Evolutionary conservation across 2,329 filamentous ascomycete genomes (phyloP).

Genomic region (Botrytis fragariae): DNA sequence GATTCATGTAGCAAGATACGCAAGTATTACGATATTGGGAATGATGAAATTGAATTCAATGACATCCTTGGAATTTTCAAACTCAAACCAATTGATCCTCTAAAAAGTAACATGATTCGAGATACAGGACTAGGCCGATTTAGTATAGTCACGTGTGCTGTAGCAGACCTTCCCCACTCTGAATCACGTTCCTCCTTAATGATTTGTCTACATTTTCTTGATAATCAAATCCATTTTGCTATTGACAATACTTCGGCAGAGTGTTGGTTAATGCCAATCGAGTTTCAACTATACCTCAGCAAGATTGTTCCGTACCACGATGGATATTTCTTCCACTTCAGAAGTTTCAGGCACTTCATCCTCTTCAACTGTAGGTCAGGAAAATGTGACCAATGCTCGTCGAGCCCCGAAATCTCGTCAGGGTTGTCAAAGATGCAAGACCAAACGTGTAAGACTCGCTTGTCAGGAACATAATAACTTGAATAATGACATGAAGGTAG

Average conservation of each 20-base stretch:
- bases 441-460: constrained; percentile 30
- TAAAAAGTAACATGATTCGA: neutral
- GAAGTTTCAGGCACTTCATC: neutral
- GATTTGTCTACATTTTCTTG: neutral
- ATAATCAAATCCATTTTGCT: neutral
- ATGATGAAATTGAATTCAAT: neutral
- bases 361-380: neutral
- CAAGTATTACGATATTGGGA: neutral
- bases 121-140: neutral
- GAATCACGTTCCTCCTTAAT: neutral
- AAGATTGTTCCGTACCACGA: neutral
- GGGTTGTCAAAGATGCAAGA: constrained; percentile 35
- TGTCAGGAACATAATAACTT: neutral
- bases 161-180: neutral
- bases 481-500: constrained; percentile 24
- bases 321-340: neutral
- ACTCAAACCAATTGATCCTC: neutral
- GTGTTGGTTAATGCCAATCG: neutral
- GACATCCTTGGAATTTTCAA: neutral
- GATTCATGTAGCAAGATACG: neutral
- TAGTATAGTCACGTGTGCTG: neutral
- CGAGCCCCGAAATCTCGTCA: constrained; percentile 34
- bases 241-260: neutral
- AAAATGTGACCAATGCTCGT: constrained; percentile 26
- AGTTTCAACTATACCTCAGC: neutral